Conservation (phyloP, 2,329 filamentous ascomycete genomes). For the Sporothrix inflata region DNA sequence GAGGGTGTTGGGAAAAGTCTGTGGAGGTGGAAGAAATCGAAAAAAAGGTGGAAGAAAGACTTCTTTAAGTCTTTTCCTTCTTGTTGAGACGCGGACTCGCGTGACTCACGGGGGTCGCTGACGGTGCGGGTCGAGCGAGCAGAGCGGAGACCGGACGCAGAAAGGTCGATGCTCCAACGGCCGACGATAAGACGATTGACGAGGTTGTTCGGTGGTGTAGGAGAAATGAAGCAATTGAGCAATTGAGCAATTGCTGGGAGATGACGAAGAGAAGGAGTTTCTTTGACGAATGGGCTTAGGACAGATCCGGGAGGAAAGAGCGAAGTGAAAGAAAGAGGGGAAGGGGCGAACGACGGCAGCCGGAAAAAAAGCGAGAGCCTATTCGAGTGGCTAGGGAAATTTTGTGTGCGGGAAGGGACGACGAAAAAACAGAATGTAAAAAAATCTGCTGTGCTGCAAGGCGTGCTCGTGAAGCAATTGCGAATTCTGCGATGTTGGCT, state of each 20-base stretch:
- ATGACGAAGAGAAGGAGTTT: neutral
- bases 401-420: neutral
- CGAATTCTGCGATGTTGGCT: slow-evolving; percentile 8
- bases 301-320: slow-evolving; percentile 5
- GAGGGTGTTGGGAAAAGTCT: neutral
- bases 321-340: slow-evolving; percentile 12
- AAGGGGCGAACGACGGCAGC: slow-evolving; percentile 15
- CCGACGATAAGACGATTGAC: neutral
- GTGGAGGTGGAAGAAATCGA: neutral
- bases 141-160: neutral
- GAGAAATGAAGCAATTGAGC: neutral
- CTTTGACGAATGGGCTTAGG: neutral
- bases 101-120: slow-evolving; percentile 13
- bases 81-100: neutral
- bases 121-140: slow-evolving; percentile 1
- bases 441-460: slow-evolving; percentile 2
- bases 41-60: neutral
- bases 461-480: slow-evolving; percentile 28
- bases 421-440: neutral
- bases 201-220: neutral
- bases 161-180: neutral
- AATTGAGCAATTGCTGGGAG: neutral
- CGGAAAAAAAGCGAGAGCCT: neutral
- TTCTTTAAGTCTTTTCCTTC: neutral
- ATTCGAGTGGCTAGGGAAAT: neutral